Percentiles rank a stretch among this genome's conserved stretches.
Conservation (phyloP, 208 protist genomes). For the Acanthamoeba castellanii region DNA sequence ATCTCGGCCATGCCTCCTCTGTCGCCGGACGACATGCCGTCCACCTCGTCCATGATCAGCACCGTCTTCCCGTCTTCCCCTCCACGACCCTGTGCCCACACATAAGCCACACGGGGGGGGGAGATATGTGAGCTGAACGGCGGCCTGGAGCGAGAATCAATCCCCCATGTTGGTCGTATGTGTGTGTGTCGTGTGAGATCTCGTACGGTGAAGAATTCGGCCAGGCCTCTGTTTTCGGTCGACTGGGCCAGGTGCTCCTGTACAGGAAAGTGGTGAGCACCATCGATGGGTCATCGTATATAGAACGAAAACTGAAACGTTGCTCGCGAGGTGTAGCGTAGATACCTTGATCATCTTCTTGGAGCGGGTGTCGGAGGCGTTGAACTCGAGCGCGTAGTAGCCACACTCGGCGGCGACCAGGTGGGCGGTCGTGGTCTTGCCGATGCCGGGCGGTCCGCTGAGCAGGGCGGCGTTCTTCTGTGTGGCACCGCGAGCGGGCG, state of each 20-base stretch:
- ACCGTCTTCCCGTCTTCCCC: constrained; percentile 81
- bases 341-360: constrained; percentile 91
- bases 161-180: background rate
- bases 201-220: constrained; percentile 45
- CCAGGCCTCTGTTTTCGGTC: constrained; percentile 57
- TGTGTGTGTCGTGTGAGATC: background rate
- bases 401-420: constrained; percentile 93
- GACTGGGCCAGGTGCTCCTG: constrained; percentile 58
- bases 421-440: constrained; percentile 98
- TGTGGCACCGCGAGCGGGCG: background rate
- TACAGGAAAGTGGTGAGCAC: too few relatives aligned
- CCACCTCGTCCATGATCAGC: constrained; percentile 99
- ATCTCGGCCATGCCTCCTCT: constrained; percentile 74
- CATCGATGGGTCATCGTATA: background rate
- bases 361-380: constrained; percentile 98
- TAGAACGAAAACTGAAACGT: background rate
- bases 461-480: constrained; percentile 88
- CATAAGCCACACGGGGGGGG: background rate
- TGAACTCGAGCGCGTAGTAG: constrained; percentile 97
- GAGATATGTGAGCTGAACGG: background rate
- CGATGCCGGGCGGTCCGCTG: constrained; percentile 98
- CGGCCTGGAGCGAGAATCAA: too few relatives aligned
- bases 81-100: background rate
- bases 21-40: constrained; percentile 97
- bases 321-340: background rate